phyloP scores from a whole-genome alignment of 1,139 yeast species.

The Hansenula sp. region DNA sequence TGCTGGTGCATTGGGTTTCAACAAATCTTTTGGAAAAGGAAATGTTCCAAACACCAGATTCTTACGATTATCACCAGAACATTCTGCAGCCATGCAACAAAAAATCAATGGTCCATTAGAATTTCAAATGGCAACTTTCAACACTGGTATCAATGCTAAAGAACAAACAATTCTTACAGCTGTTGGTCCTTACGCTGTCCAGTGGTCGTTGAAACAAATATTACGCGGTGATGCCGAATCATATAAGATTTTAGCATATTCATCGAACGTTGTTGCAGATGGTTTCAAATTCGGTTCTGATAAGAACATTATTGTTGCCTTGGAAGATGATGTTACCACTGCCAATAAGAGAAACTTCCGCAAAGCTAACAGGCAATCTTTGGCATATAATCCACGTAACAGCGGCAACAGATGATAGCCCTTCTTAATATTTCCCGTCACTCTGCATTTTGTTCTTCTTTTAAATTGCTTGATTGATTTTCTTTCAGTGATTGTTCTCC shows the following conservation, averaged over 20 bases:
- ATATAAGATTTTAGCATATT: constrained; percentile 62
- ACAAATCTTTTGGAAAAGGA: constrained; percentile 59
- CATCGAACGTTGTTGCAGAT: constrained; percentile 65
- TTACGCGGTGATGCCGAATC: constrained; percentile 51
- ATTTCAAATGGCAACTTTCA: constrained; percentile 76
- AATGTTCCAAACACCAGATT: constrained; percentile 69
- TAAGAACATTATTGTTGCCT: constrained; percentile 64
- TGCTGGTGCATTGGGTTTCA: constrained; percentile 61
- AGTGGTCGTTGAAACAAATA: constrained; percentile 72
- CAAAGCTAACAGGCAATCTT: constrained; percentile 47
- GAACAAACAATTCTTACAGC: constrained; percentile 76
- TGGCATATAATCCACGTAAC: constrained; percentile 22
- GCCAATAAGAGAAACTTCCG: constrained; percentile 55
- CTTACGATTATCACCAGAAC: constrained; percentile 67
- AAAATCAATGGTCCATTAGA: constrained; percentile 47
- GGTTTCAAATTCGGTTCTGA: constrained; percentile 75
- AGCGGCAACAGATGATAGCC: constrained; percentile 5
- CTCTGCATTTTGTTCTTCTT: constrained; percentile 1
- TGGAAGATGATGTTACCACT: constrained; percentile 69
- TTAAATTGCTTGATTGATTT: background rate
- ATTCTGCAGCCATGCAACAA: constrained; percentile 58
- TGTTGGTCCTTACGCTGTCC: constrained; percentile 74
- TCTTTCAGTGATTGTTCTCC: constrained; percentile 5
- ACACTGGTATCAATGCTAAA: constrained; percentile 56
- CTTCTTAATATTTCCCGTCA: constrained; percentile 1